phyloP scores from a whole-genome alignment of 345 rosid species.

The Odontarrhena argentea region DNA sequence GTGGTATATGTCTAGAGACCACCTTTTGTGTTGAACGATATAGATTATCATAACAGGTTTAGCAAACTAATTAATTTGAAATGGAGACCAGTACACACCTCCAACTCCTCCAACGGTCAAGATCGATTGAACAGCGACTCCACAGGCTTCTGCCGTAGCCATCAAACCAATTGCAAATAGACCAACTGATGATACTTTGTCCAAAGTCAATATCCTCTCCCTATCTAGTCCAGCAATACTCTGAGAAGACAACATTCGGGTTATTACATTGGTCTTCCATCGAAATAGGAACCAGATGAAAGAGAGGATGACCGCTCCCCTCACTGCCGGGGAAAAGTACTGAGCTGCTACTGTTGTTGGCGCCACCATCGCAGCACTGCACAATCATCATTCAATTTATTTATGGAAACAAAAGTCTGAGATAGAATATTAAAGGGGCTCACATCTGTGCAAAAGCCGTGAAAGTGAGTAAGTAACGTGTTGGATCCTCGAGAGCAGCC shows the following conservation, averaged over 20 bases:
- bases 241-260: slow-evolving; percentile 53
- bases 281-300: slow-evolving; percentile 86
- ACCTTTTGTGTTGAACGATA: slow-evolving; percentile 10
- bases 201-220: slow-evolving; percentile 72
- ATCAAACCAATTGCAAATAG: slow-evolving; percentile 70
- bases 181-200: slow-evolving; percentile 82
- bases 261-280: slow-evolving; percentile 77
- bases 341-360: slow-evolving; percentile 77
- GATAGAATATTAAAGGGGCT: slow-evolving; percentile 28
- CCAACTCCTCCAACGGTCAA: slow-evolving; percentile 97
- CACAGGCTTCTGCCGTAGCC: slow-evolving; percentile 96
- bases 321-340: slow-evolving; percentile 64
- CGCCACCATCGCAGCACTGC: slow-evolving; percentile 82
- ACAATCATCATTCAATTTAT: not conserved
- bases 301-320: slow-evolving; percentile 77
- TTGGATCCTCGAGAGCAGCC: slow-evolving; percentile 93
- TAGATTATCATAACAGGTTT: slow-evolving; percentile 11
- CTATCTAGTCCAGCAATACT: slow-evolving; percentile 53
- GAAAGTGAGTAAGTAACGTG: slow-evolving; percentile 76
- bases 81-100: slow-evolving; percentile 47
- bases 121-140: slow-evolving; percentile 91
- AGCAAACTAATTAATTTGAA: slow-evolving; percentile 21
- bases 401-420: not conserved
- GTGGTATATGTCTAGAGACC: not conserved
- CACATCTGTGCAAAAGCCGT: slow-evolving; percentile 83